A percentile compares a stretch with the other conserved stretches of the same genome.
These are phyloP conservation scores for Panellus pusillus DNA, from an alignment of 768 basidiomycete genomes.

Conservation along the genomic window DNA sequence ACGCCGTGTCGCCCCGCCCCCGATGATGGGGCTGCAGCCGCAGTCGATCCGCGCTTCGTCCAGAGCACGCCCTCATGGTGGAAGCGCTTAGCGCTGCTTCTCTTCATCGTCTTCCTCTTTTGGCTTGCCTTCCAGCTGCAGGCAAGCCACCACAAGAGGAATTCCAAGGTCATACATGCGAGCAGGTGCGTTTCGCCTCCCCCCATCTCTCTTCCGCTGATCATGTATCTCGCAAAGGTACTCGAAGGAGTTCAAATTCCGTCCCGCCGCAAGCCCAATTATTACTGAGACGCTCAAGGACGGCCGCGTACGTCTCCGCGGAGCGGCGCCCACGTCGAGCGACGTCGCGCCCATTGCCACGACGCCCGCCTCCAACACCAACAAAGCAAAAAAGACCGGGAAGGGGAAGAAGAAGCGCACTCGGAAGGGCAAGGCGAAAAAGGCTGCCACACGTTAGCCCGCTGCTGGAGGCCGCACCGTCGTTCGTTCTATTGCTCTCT, in stretches of 20 bases:
- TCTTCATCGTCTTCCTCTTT: slow-evolving; percentile 40
- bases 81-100: slow-evolving; percentile 47
- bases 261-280: slow-evolving; percentile 83
- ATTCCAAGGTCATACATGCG: slow-evolving; percentile 58
- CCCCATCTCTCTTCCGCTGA: background rate
- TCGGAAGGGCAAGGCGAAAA: background rate
- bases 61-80: slow-evolving; percentile 41
- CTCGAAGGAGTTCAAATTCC: slow-evolving; percentile 77
- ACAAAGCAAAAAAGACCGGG: slow-evolving; percentile 26
- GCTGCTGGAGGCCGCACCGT: too few relatives aligned
- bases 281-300: slow-evolving; percentile 76
- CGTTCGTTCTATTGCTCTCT: too few relatives aligned
- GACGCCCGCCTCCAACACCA: slow-evolving; percentile 18
- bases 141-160: slow-evolving; percentile 22
- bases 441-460: too few relatives aligned
- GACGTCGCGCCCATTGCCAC: background rate
- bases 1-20: too few relatives aligned
- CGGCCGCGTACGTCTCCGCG: slow-evolving; percentile 67
- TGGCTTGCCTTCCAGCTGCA: slow-evolving; percentile 45
- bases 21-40: too few relatives aligned
- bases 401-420: slow-evolving; percentile 22
- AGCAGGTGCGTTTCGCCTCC: slow-evolving; percentile 44
- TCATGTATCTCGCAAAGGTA: slow-evolving; percentile 51
- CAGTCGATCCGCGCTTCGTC: slow-evolving; percentile 35
- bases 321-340: slow-evolving; percentile 51